Conservation (phyloP, 257 asterid species). For the Lycium ferocissimum region DNA sequence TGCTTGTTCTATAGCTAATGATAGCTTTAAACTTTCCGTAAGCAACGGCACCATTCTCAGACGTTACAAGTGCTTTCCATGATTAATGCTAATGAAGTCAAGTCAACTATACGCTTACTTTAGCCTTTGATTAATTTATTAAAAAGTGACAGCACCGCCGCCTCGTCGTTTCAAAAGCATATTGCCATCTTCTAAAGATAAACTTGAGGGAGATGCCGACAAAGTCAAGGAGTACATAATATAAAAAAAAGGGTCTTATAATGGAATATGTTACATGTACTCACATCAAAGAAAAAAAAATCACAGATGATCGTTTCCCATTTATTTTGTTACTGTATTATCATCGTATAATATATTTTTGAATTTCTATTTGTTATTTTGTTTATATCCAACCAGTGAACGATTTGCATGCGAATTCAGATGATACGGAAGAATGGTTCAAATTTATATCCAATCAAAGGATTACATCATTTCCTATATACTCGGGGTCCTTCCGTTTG, state of each 20-base stretch:
- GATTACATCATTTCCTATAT: not conserved
- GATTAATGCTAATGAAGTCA: not conserved
- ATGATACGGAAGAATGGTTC: not conserved
- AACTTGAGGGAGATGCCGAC: not conserved
- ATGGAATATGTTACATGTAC: no score
- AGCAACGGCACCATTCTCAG: not conserved
- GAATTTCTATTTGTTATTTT: not conserved
- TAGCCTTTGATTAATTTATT: conserved; percentile 12
- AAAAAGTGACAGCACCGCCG: not conserved
- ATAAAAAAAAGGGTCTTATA: no score
- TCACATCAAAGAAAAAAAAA: not conserved
- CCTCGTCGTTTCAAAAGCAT: conserved; percentile 10
- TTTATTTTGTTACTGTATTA: no score
- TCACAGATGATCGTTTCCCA: no score
- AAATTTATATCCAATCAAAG: no score
- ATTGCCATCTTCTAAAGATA: not conserved
- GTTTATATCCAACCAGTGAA: not conserved
- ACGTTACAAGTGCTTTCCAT: conserved; percentile 6
- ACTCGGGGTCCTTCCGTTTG: no score
- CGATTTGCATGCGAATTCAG: not conserved
- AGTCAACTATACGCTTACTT: not conserved
- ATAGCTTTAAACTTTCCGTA: not conserved
- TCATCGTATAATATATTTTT: no score
- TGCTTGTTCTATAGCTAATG: not conserved
- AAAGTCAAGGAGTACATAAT: not conserved